These are phyloP conservation scores for Pyricularia grisea DNA, from an alignment of 2,329 filamentous ascomycete genomes.

Conservation along the genomic window DNA sequence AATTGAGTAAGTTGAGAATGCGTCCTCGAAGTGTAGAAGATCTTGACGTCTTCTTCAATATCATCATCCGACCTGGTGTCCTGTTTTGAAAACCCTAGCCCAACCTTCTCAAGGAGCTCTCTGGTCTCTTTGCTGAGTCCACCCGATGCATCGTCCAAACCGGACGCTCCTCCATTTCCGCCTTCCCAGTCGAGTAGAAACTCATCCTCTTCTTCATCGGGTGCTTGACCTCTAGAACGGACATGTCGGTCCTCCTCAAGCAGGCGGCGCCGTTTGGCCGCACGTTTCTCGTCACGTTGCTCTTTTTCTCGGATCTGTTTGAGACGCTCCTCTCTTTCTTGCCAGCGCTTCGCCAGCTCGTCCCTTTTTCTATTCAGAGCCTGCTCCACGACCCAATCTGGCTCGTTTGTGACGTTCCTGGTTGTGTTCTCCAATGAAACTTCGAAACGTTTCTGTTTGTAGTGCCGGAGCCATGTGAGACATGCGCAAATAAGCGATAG, in stretches of 20 bases:
- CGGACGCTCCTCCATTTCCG: slow-evolving; percentile 10
- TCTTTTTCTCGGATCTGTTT: slow-evolving; percentile 55
- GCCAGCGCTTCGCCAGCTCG: slow-evolving; percentile 55
- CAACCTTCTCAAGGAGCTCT: slow-evolving; percentile 60
- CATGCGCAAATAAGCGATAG: slow-evolving; percentile 83
- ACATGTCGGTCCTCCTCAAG: slow-evolving; percentile 27
- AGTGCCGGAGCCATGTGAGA: slow-evolving; percentile 80
- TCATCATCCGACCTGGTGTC: slow-evolving; percentile 30
- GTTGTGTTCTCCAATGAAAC: slow-evolving; percentile 35
- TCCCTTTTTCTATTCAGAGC: slow-evolving; percentile 59
- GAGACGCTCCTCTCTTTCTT: slow-evolving; percentile 66
- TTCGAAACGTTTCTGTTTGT: slow-evolving; percentile 56
- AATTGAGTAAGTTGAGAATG: slow-evolving; percentile 91
- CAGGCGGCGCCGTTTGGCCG: slow-evolving; percentile 34
- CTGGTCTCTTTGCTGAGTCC: slow-evolving; percentile 65
- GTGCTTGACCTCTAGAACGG: slow-evolving; percentile 4
- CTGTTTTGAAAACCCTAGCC: slow-evolving; percentile 26
- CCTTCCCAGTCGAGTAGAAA: slow-evolving; percentile 64
- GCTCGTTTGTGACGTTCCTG: slow-evolving; percentile 53
- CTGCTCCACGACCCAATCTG: slow-evolving; percentile 76
- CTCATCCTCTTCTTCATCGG: slow-evolving; percentile 45
- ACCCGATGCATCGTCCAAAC: not conserved
- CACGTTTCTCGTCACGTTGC: slow-evolving; percentile 42
- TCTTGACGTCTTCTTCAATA: slow-evolving; percentile 61
- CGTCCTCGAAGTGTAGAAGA: slow-evolving; percentile 87